A percentile compares a stretch with the other conserved stretches of the same genome.
Conservation (phyloP, 2,329 filamentous ascomycete species). For the Calonectria crousiana region DNA sequence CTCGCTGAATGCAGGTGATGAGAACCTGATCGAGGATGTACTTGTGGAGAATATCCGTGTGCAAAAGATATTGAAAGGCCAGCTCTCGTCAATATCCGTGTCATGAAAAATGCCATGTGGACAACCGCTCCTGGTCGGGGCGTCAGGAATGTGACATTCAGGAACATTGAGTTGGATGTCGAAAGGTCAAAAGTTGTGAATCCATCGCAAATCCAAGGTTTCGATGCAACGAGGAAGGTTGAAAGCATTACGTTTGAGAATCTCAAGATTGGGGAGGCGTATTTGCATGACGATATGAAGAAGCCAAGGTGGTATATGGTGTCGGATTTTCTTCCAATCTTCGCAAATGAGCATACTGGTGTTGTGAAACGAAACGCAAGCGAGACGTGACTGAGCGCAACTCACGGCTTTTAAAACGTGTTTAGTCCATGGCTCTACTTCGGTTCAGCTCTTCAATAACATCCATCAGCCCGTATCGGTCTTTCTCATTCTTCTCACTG, state of each 20-base stretch:
- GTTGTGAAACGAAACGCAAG: no score
- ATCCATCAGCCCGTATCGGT: no score
- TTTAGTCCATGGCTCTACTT: no score
- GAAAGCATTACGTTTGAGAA: slow-evolving; percentile 30
- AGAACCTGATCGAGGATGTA: slow-evolving; percentile 47
- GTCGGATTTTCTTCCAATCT: slow-evolving; percentile 29
- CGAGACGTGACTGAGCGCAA: no score
- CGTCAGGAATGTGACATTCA: slow-evolving; percentile 36
- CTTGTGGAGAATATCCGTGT: slow-evolving; percentile 46
- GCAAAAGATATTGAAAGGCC: slow-evolving; percentile 47
- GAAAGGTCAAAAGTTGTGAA: slow-evolving; percentile 19
- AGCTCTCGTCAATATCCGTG: slow-evolving; percentile 50
- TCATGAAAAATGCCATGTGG: slow-evolving; percentile 50
- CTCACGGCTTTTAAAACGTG: no score
- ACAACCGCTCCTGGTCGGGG: slow-evolving; percentile 49
- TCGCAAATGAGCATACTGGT: slow-evolving; percentile 25
- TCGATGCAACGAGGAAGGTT: slow-evolving; percentile 16
- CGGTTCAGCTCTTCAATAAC: no score
- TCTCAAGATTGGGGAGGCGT: slow-evolving; percentile 12
- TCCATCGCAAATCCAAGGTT: slow-evolving; percentile 27
- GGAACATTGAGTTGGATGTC: slow-evolving; percentile 1
- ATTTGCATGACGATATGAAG: slow-evolving; percentile 18
- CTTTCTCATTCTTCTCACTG: no score
- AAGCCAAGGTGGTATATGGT: slow-evolving; percentile 32
- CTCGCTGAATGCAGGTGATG: slow-evolving; percentile 49